Evolutionary conservation across 495 filamentous ascomycete genomes (phyloP).

Genomic region (Aspergillus steynii): DNA sequence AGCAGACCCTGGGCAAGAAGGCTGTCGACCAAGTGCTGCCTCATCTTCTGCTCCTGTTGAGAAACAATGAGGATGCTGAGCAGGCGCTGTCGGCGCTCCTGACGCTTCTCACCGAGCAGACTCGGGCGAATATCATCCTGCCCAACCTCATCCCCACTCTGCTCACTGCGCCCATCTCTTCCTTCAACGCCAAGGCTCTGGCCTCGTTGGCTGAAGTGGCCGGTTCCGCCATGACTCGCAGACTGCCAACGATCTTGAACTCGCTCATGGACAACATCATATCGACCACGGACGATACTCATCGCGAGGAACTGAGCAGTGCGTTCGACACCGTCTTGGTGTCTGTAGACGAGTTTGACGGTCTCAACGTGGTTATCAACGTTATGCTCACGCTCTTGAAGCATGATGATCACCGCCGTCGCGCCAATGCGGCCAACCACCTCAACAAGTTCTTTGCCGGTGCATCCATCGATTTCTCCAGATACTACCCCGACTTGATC

Average conservation of each 20-base stretch:
- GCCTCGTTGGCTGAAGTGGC: conserved; percentile 92
- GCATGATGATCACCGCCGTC: conserved; percentile 85
- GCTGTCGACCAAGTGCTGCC: conserved; percentile 94
- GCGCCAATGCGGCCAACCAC: conserved; percentile 73
- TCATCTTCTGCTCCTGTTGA: conserved; percentile 81
- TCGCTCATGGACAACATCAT: conserved; percentile 91
- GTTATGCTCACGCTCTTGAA: conserved; percentile 84
- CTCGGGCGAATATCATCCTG: conserved; percentile 91
- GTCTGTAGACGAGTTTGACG: conserved; percentile 95
- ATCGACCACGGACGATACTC: conserved; percentile 69
- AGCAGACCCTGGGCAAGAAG: conserved; percentile 89
- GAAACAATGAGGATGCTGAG: conserved; percentile 81
- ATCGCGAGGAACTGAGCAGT: conserved; percentile 68
- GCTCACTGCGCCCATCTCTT: conserved; percentile 82
- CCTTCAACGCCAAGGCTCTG: conserved; percentile 91
- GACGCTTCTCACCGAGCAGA: conserved; percentile 89
- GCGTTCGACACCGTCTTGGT: conserved; percentile 86
- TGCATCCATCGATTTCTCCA: conserved; percentile 82
- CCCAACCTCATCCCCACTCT: conserved; percentile 94
- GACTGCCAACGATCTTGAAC: conserved; percentile 86
- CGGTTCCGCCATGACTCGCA: conserved; percentile 81
- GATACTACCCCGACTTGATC: conserved; percentile 93
- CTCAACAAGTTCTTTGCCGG: conserved; percentile 86
- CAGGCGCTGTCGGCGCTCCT: conserved; percentile 90
- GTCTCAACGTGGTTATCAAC: conserved; percentile 91